Conservation (phyloP, 140 eudicot species). For the Ambrosia hybrid region DNA sequence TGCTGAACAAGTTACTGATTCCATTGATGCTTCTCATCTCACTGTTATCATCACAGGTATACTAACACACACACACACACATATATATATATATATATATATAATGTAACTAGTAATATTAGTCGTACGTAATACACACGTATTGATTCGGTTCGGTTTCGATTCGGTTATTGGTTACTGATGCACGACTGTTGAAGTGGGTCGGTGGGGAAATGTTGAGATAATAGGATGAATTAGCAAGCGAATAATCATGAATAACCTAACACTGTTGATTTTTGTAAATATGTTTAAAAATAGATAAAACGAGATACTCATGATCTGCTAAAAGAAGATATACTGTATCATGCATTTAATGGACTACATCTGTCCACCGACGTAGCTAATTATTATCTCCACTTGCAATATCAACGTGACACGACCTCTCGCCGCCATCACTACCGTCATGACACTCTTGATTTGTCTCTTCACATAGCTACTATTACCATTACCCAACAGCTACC, state of each 20-base stretch:
- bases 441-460: too few species aligned
- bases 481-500: too few species aligned
- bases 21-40: constrained; percentile 63
- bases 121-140: not conserved
- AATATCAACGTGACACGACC: too few species aligned
- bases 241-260: constrained; percentile 21
- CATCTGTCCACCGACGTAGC: too few species aligned
- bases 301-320: constrained; percentile 20
- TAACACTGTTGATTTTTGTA: not conserved
- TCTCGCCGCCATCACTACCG: too few species aligned
- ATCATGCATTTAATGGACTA: not conserved
- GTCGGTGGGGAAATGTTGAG: not conserved
- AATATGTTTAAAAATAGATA: not conserved
- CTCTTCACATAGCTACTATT: too few species aligned
- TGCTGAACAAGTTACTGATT: constrained; percentile 72
- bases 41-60: constrained; percentile 62
- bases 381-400: too few species aligned
- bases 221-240: too few species aligned
- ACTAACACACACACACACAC: not conserved
- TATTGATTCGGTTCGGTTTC: too few species aligned
- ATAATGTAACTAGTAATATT: not conserved
- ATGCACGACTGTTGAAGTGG: too few species aligned
- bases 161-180: too few species aligned
- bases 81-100: not conserved
- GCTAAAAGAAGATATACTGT: not conserved